Percentiles rank a stretch among this genome's conserved stretches.
phyloP scores from a whole-genome alignment of 805 yeast species.

The Metschnikowia reukaufii region DNA sequence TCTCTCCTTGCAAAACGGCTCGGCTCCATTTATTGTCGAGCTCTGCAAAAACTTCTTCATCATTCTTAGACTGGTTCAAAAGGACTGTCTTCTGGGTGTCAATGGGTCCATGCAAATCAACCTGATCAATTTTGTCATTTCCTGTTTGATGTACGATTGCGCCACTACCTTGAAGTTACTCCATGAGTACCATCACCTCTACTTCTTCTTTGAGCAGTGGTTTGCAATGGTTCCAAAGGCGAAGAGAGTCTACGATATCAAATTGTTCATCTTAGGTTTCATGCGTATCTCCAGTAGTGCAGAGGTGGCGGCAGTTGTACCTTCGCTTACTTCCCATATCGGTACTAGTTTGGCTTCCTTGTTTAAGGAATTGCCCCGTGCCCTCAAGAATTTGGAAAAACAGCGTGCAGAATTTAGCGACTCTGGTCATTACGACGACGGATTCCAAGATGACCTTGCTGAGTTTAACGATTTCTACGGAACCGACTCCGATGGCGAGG shows the following conservation, averaged over 20 bases:
- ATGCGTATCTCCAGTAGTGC: slow-evolving; percentile 44
- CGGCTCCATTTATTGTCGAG: slow-evolving; percentile 46
- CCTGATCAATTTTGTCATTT: slow-evolving; percentile 60
- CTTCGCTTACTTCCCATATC: slow-evolving; percentile 34
- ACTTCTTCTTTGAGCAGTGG: slow-evolving; percentile 63
- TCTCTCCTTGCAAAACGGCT: slow-evolving; percentile 52
- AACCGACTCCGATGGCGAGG: slow-evolving; percentile 24
- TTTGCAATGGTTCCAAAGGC: slow-evolving; percentile 53
- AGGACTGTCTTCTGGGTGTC: slow-evolving; percentile 28
- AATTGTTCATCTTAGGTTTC: slow-evolving; percentile 68
- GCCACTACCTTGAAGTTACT: slow-evolving; percentile 51
- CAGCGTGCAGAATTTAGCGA: slow-evolving; percentile 55
- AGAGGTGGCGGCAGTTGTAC: slow-evolving; percentile 23
- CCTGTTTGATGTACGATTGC: slow-evolving; percentile 65
- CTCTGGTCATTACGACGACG: slow-evolving; percentile 25
- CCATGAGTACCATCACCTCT: slow-evolving; percentile 39
- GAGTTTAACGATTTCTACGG: slow-evolving; percentile 17
- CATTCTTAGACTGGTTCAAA: slow-evolving; percentile 27
- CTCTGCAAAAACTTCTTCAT: slow-evolving; percentile 47
- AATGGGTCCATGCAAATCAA: slow-evolving; percentile 45
- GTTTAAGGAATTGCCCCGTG: slow-evolving; percentile 65
- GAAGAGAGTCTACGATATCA: slow-evolving; percentile 77
- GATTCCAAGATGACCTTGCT: slow-evolving; percentile 6
- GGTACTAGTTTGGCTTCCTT: slow-evolving; percentile 52
- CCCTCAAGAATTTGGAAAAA: slow-evolving; percentile 64